Base-by-base conservation (phyloP, 257 asterid genomes). In the Nicotiana attenuata region DNA sequence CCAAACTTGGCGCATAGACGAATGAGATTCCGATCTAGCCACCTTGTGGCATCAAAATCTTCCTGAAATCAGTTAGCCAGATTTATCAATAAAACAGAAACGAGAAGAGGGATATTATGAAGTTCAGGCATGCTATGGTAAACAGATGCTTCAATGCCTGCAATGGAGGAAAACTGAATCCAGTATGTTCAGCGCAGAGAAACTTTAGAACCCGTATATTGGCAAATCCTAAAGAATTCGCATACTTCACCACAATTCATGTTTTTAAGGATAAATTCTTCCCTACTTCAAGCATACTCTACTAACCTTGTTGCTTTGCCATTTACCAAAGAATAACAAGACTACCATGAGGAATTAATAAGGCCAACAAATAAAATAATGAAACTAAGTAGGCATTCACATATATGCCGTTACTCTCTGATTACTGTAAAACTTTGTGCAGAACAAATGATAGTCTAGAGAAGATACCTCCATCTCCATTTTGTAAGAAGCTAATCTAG, bases 1-100 rank as follows among this genome's bases (percentile, higher is more conserved):
- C 99, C 99, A 84, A 96, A 96, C 84, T 94, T 96, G 81, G 98
- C 88, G 87, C 99, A 96, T 20, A 94, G 85, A 71, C 99, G 97
- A 87, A 96, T 96, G 84, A 96, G 90, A 82, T 88, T 96, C 88
- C 99, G 91, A 85, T 96, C 99, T 82, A 96, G 82, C 99, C 99
- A 96, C 84, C 98, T 90, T 81, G 98, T 91, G 28, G 98, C 92
- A 82, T 96, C 98, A 90, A 94, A 96, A 28, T 92, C 95, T 85
- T 96, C 99, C 99, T 96, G 95, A 76, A 85, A 73, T 73, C 78
- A 71, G 38, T 71, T 71, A 13, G 78, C 78, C 78, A 22, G 14
- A 71, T 45, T 71, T 71, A 73, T 47, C 41, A 24, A 24, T 24
- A 73, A 47, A 22, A 73, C 38, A 73, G 35, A 71, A 71, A 71